Base-by-base conservation (phyloP, 2,329 filamentous ascomycete species). In the Pseudocercospora cruenta region DNA sequence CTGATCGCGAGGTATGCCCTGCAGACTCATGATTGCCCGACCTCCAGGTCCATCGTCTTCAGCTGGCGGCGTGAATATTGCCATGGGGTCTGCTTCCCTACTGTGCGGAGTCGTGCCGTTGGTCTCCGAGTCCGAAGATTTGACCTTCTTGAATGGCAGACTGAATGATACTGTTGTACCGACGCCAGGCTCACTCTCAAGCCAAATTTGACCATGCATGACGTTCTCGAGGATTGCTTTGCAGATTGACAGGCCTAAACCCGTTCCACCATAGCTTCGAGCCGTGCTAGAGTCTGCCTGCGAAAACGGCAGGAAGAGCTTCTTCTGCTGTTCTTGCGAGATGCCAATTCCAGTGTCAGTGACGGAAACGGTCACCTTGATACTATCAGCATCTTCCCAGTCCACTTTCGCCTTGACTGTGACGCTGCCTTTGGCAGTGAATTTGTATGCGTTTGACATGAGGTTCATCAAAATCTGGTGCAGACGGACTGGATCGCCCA, bases 151-250 rank as follows among this genome's bases (percentile, higher is more conserved):
- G 77, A 97, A 97, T 0, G 88, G 89, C 33, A 98, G 84, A 0
- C 90, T 91, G 80, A 98, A 97, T 76, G 89, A 94, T 4, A 89
- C 87, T 0, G 83, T 88, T 0, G 88, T 94, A 14, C 91, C 91
- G 6, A 87, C 81, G 8, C 88, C 88, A 67, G 92, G 88, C 47
- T 87, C 84, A 69, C 91, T 95, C 67, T 95, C 90, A 1, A 97
- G 86, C 79, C 89, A 89, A 67, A 97, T 96, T 67, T 86, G 88
- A 49, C 94, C 94, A 67, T 92, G 89, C 87, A 97, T 94, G 79
- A 96, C 94, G 21, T 91, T 92, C 80, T 97, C 92, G 68, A 97
- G 93, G 51, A 97, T 88, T 0, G 92, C 94, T 79, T 97, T 97
- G 85, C 94, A 97, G 70, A 97, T 97, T 75, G 92, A 96, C 51